Conservation (phyloP, 192 early-diverging fungal genomes). For the Coemansia sp. region DNA sequence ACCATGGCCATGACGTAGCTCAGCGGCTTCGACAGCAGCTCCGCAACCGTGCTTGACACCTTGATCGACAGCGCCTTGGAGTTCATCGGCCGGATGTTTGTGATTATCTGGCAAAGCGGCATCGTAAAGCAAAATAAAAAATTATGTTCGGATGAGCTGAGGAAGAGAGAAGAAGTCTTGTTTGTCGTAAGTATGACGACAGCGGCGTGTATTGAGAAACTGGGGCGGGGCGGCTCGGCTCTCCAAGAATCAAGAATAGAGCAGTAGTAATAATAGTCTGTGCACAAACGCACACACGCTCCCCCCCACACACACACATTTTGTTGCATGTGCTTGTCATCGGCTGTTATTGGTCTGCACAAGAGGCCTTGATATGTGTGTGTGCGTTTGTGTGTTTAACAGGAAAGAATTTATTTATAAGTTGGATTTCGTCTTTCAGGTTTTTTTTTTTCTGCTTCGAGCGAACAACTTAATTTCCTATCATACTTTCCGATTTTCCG, state of each 20-base stretch:
- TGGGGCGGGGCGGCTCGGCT: too few relatives aligned
- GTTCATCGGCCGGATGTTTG: conserved; percentile 17
- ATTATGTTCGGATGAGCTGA: background rate
- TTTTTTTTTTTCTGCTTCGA: background rate
- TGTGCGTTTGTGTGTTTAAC: background rate
- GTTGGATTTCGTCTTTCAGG: background rate
- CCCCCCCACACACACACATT: background rate
- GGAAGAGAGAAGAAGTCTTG: background rate
- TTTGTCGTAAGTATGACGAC: too few relatives aligned
- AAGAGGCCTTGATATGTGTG: background rate
- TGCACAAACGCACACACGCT: too few relatives aligned
- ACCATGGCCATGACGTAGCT: conserved; percentile 19
- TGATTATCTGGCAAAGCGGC: conserved; percentile 20
- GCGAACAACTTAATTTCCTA: background rate
- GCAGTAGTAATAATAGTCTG: too few relatives aligned
- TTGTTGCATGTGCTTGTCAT: background rate
- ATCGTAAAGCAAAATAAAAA: conserved; percentile 3
- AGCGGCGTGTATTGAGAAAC: too few relatives aligned
- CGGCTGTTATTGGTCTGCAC: background rate
- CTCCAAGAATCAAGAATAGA: too few relatives aligned
- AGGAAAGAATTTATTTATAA: background rate
- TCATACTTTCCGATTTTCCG: background rate
- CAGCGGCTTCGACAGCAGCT: conserved; percentile 38
- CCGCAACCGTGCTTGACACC: conserved; percentile 9
- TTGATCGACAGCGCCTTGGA: conserved; percentile 22